Evolutionary conservation across 192 early-diverging fungal genomes (phyloP), one percentile per base, ranked within the genome.

Genomic region (Coemansia sp.): DNA sequence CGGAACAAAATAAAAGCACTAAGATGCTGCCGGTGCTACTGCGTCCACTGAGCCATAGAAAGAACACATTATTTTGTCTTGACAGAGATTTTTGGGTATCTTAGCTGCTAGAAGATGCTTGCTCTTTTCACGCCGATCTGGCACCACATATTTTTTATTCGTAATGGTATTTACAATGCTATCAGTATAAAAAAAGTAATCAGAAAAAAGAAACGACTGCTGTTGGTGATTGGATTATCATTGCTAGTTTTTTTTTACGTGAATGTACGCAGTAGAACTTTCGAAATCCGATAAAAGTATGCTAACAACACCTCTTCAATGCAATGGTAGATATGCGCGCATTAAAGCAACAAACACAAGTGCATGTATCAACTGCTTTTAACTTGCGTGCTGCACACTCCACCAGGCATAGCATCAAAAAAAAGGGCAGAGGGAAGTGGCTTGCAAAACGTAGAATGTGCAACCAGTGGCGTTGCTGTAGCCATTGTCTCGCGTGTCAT

Each of bases 241-340:
- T 51, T 8, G 15, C 44, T 46, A 7, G 31, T n/a, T 36, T n/a
- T 36, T 0, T 34, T 10, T 34, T 33, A 36, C 31, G 57, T 36
- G 57, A 33, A n/a, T 60, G 55, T 34, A 33, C 31, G 57, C 57
- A 60, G 57, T 60, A 60, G 57, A 60, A 60, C 33, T 16, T 34
- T 29, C 55, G 34, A 29, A 29, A 29, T 0, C 27, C 27, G 20
- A 59, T 34, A 33, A 34, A 36, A 36, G 31, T 5, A 5, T 33
- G 16, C 31, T n/a, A 34, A 16, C 18, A 0, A 20, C 18, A 1
- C 1, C 7, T 60, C 5, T 13, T 15, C 6, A 2, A 60, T 36
- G 18, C 16, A 33, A 34, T 60, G 31, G 31, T 60, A 20, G 57
- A 18, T n/a, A 60, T n/a, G 31, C 29, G 16, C 7, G 15, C 7